Percentiles rank a stretch among this genome's conserved stretches.
Evolutionary conservation across 768 basidiomycete genomes (phyloP).

Genomic region (Tulasnella sp.): DNA sequence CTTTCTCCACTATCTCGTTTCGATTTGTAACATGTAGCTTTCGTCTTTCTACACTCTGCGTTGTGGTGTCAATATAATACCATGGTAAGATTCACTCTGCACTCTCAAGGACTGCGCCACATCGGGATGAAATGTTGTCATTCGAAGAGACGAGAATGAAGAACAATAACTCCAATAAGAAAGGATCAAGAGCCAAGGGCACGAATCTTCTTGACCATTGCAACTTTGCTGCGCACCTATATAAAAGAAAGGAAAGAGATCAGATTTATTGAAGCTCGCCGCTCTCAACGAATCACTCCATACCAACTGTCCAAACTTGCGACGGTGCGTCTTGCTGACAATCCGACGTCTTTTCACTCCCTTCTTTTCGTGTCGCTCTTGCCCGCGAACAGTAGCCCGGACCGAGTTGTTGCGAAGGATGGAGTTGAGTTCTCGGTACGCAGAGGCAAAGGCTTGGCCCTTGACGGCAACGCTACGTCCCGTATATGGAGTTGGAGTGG

Average conservation of each 20-base stretch:
- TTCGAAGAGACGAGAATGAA: neutral
- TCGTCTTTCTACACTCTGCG: neutral
- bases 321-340: conserved; percentile 72
- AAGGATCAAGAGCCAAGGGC: conserved; percentile 49
- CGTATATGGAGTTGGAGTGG: conserved; percentile 7
- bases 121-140: neutral
- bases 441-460: neutral
- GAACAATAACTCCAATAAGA: neutral
- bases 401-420: conserved; percentile 18
- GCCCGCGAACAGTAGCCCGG: neutral
- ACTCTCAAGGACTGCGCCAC: neutral
- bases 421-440: conserved; percentile 3
- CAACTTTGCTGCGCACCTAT: conserved; percentile 82
- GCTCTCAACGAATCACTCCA: conserved; percentile 35
- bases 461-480: conserved; percentile 20
- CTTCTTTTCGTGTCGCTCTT: conserved; percentile 72
- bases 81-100: neutral
- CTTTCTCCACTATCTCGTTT: neutral
- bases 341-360: conserved; percentile 73
- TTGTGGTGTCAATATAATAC: neutral
- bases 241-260: conserved; percentile 31
- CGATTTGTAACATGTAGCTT: neutral
- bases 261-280: conserved; percentile 22
- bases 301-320: conserved; percentile 74
- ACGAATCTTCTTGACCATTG: conserved; percentile 73